Percentiles rank a stretch among this genome's conserved stretches.
Evolutionary conservation across 345 rosid genomes (phyloP).

Genomic region (Salix viminalis): DNA sequence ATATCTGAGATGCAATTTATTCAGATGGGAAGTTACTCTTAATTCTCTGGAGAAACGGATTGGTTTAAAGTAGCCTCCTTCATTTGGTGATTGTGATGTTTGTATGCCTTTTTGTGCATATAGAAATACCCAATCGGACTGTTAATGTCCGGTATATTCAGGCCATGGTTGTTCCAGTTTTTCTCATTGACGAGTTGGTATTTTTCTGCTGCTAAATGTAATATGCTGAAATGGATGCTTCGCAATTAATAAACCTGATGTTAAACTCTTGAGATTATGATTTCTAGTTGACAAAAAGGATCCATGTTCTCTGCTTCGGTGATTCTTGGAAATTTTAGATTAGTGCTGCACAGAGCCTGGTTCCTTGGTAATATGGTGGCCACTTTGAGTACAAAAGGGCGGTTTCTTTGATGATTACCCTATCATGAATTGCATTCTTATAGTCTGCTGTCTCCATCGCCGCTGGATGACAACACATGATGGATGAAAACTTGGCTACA

Average conservation of each 20-base stretch:
- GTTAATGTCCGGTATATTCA: not conserved
- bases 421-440: not conserved
- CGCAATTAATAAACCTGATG: not conserved
- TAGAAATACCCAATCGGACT: not conserved
- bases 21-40: not conserved
- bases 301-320: not conserved
- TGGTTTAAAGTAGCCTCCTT: not conserved
- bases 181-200: not conserved
- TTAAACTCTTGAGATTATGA: not conserved
- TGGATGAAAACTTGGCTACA: too few relatives aligned
- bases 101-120: not conserved
- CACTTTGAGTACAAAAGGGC: not conserved
- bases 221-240: not conserved
- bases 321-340: not conserved
- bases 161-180: not conserved
- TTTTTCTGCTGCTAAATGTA: not conserved
- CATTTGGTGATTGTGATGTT: not conserved
- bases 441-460: too few relatives aligned
- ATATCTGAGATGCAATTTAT: too few relatives aligned
- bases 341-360: not conserved
- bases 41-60: not conserved
- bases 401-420: not conserved
- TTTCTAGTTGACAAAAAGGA: not conserved
- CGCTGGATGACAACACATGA: too few relatives aligned
- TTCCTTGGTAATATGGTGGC: not conserved